Base-by-base conservation (phyloP, 768 basidiomycete species). In the Kwoniella sp. region DNA sequence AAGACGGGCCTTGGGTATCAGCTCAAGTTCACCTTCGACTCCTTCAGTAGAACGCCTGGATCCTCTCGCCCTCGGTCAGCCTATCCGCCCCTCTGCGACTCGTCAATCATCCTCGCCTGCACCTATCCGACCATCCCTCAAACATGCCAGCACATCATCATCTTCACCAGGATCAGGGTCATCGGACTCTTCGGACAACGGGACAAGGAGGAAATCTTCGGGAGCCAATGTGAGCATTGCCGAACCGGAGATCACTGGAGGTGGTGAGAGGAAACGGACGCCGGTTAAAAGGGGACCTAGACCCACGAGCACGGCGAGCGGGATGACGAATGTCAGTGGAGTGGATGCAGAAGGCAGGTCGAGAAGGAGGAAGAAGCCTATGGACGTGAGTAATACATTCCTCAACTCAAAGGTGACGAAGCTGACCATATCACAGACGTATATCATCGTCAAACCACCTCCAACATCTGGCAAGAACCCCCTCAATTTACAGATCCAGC, bases 401-500 rank as follows among this genome's bases (percentile, higher is more conserved):
- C 22, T 38, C 22, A 30, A 37, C 28, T 25, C 30, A 45, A 2
- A 47, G 29, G 29, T n/a, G n/a, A 58, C 22, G 0, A 48, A 17
- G 47, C 55, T 23, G 63, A 67, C 29, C 53, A 25, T n/a, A 8
- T n/a, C 13, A 2, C 76, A 94, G 92, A 91, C 90, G 0, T 92
- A 93, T 82, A 90, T 94, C 63, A 87, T 95, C 75, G 93, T 95
- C 61, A 87, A 91, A 55, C 93, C 93, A 4, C 92, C 92, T 1
- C 91, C 92, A 0, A 87, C 90, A 5, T 87, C 88, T 72, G 84
- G 86, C n/a, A 90, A 90, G 67, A 91, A 94, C 69, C 90, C 92
- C 0, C 84, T 94, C 50, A 93, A 94, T 77, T 84, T 95, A 0
- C 93, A 96, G 73, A 88, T 96, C 12, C 93, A 96, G 79, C 88